Evolutionary conservation across 148 eudicot genomes (phyloP).

Genomic region (Rhododendron henanense): DNA sequence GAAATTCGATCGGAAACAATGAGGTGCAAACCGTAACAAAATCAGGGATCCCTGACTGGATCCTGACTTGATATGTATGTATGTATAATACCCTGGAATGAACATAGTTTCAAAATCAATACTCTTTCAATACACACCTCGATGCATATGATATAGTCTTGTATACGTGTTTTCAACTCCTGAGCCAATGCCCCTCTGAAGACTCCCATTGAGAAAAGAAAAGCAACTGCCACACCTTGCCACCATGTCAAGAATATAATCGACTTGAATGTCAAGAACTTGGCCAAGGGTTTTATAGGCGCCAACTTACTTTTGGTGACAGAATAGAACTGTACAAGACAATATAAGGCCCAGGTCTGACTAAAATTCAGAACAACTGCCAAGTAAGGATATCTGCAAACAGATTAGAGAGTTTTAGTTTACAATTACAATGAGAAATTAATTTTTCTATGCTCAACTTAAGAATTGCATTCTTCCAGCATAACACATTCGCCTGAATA

Average conservation of each 20-base stretch:
- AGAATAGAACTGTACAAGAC: slow-evolving; percentile 94
- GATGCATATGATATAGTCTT: slow-evolving; percentile 92
- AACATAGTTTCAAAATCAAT: neutral
- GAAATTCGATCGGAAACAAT: too few relatives aligned
- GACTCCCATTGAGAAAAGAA: slow-evolving; percentile 88
- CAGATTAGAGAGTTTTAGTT: slow-evolving; percentile 11
- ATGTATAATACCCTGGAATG: neutral
- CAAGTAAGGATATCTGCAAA: slow-evolving; percentile 94
- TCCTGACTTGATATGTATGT: too few relatives aligned
- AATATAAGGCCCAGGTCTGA: slow-evolving; percentile 98
- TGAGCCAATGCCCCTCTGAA: slow-evolving; percentile 86
- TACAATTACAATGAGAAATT: neutral
- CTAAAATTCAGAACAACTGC: slow-evolving; percentile 96
- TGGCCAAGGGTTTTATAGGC: slow-evolving; percentile 95
- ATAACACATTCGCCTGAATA: neutral
- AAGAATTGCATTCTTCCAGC: neutral
- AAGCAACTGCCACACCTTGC: slow-evolving; percentile 96
- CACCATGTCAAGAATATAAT: slow-evolving; percentile 98
- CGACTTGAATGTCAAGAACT: slow-evolving; percentile 93
- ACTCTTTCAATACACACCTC: slow-evolving; percentile 51
- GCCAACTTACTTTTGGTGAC: slow-evolving; percentile 83
- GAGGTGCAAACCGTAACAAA: too few relatives aligned
- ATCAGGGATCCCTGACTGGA: too few relatives aligned
- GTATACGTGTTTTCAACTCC: slow-evolving; percentile 80
- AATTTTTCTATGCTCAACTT: neutral